Conservation (phyloP, 192 early-diverging fungal species). For the Coemansia sp. region DNA sequence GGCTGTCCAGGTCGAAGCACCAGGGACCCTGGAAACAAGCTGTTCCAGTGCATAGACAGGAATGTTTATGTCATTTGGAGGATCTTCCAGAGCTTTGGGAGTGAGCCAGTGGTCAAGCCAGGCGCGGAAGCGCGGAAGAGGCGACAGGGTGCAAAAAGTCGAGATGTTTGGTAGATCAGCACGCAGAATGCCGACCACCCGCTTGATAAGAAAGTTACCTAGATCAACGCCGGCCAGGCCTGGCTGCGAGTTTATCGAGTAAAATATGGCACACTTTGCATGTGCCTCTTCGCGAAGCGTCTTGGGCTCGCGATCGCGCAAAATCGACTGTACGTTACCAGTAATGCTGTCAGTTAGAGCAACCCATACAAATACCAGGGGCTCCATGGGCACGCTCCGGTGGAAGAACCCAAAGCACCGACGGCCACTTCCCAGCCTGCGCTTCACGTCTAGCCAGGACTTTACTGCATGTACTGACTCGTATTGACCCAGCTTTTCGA, state of each 20-base stretch:
- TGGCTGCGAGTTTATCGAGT: constrained; percentile 88
- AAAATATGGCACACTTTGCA: constrained; percentile 78
- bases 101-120: constrained; percentile 67
- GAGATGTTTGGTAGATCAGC: constrained; percentile 64
- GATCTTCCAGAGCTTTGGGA: constrained; percentile 16
- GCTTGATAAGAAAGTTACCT: constrained; percentile 87
- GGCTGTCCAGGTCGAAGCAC: constrained; percentile 32
- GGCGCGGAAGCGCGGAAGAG: constrained; percentile 80
- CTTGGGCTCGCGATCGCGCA: constrained; percentile 55
- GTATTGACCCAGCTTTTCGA: constrained; percentile 82
- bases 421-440: constrained; percentile 67
- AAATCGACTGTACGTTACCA: constrained; percentile 64
- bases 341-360: constrained; percentile 67
- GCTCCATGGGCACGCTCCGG: constrained; percentile 71
- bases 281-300: constrained; percentile 37
- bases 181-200: constrained; percentile 79
- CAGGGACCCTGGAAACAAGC: constrained; percentile 21
- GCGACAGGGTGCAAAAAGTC: constrained; percentile 86
- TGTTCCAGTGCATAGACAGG: constrained; percentile 5
- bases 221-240: constrained; percentile 86
- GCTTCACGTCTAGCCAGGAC: constrained; percentile 78
- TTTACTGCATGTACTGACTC: constrained; percentile 88
- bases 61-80: constrained; percentile 15
- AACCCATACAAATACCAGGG: constrained; percentile 88
- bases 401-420: constrained; percentile 86